Conservation (phyloP, 768 basidiomycete genomes). For the Rhizopogon vinicolor region DNA sequence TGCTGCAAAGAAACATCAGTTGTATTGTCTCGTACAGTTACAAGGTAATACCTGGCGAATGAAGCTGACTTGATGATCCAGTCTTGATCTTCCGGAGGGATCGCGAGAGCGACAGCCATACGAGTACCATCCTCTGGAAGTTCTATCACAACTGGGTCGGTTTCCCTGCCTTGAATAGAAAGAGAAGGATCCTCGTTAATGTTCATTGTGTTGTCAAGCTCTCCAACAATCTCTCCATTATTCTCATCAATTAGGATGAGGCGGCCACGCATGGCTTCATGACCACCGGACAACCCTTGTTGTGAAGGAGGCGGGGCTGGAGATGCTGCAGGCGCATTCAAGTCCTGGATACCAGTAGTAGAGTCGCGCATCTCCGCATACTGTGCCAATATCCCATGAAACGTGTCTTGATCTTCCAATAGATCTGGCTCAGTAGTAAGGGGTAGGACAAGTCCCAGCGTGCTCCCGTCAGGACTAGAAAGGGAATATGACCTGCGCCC, state of each 20-base stretch:
- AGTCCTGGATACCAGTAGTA: background rate
- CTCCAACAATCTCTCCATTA: constrained; percentile 67
- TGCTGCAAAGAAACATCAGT: constrained; percentile 31
- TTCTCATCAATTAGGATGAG: constrained; percentile 71
- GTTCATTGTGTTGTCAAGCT: constrained; percentile 52
- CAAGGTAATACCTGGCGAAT: constrained; percentile 33
- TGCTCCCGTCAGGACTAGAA: constrained; percentile 21
- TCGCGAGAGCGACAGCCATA: constrained; percentile 53
- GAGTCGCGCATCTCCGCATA: constrained; percentile 46
- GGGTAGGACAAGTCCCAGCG: constrained; percentile 23
- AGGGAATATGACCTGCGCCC: constrained; percentile 24
- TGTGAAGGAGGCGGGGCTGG: constrained; percentile 12
- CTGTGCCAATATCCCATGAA: constrained; percentile 64
- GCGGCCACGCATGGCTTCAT: constrained; percentile 39
- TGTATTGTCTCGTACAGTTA: constrained; percentile 27
- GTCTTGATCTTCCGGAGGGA: constrained; percentile 66
- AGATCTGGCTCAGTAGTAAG: constrained; percentile 28
- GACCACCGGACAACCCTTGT: constrained; percentile 31
- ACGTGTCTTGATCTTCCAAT: constrained; percentile 54
- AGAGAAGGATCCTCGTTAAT: constrained; percentile 60
- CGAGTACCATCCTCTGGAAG: constrained; percentile 47
- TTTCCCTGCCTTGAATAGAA: constrained; percentile 42
- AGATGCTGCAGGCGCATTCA: constrained; percentile 6
- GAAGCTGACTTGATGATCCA: constrained; percentile 44
- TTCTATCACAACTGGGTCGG: constrained; percentile 70